Percentiles rank a stretch among this genome's conserved stretches.
These are phyloP conservation scores for Cercospora beticola DNA, from an alignment of 2,329 filamentous ascomycete genomes.

Conservation along the genomic window DNA sequence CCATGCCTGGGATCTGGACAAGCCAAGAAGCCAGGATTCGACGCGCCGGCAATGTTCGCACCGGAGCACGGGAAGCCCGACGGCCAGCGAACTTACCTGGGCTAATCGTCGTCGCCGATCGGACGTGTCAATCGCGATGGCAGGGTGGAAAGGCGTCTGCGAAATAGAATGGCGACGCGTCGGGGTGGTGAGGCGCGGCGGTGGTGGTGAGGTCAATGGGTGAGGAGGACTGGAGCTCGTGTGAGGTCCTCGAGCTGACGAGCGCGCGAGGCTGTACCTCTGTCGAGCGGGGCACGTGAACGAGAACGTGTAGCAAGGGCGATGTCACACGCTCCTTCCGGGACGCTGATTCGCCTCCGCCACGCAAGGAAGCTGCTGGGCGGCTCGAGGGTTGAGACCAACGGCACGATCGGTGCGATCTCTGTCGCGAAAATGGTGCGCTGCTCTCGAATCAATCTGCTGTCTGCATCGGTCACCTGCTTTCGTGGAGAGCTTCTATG, in stretches of 20 bases:
- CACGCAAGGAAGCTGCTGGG: neutral
- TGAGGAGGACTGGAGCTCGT: neutral
- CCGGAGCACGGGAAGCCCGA: conserved; percentile 2
- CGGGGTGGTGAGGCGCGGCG: neutral
- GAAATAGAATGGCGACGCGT: neutral
- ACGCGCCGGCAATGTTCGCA: neutral
- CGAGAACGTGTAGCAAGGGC: neutral
- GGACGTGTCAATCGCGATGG: neutral
- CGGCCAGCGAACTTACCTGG: neutral
- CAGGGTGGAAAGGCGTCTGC: neutral
- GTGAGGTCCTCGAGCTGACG: neutral
- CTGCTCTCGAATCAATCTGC: neutral
- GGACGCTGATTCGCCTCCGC: neutral
- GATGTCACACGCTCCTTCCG: neutral
- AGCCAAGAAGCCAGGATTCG: conserved; percentile 11
- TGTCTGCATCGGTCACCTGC: neutral
- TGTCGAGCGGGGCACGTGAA: neutral
- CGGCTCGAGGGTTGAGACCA: neutral
- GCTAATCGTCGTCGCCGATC: neutral
- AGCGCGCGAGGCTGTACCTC: neutral
- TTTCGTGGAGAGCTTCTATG: neutral
- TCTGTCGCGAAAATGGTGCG: neutral
- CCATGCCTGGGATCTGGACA: conserved; percentile 1
- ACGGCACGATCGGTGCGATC: neutral
- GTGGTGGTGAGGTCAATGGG: neutral